phyloP scores from a whole-genome alignment of 176 grass and related monocot species.

The Stipa capillata region DNA sequence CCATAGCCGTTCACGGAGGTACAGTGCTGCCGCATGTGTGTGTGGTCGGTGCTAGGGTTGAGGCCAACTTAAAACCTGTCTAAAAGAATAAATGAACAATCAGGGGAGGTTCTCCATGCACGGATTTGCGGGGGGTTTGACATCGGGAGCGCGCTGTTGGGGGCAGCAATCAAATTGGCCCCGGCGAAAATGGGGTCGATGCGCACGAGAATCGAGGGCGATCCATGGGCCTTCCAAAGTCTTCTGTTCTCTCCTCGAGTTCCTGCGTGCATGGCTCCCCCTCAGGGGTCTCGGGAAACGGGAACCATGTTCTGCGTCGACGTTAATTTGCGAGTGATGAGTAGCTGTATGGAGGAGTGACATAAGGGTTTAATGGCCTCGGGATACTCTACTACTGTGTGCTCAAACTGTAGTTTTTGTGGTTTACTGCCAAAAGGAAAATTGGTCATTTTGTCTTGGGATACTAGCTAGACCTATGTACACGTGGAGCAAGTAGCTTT shows the following conservation, averaged over 20 bases:
- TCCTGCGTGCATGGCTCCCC: conserved; percentile 10
- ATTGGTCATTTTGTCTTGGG: not conserved
- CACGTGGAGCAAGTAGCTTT: too few relatives aligned
- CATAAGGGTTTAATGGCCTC: not conserved
- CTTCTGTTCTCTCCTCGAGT: conserved; percentile 39
- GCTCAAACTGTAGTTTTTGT: not conserved
- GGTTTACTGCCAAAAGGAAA: not conserved
- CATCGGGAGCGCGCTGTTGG: too few relatives aligned
- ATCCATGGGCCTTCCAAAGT: conserved; percentile 8
- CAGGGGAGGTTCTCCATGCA: not conserved
- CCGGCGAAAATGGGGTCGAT: conserved; percentile 35
- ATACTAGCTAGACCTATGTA: too few relatives aligned
- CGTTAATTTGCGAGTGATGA: too few relatives aligned
- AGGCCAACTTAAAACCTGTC: not conserved
- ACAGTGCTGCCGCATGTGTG: too few relatives aligned
- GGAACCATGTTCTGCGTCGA: not conserved
- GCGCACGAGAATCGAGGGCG: conserved; percentile 5
- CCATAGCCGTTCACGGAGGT: too few relatives aligned
- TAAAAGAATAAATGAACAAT: not conserved
- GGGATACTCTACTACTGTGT: conserved; percentile 10
- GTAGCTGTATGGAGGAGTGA: conserved; percentile 7
- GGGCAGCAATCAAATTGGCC: too few relatives aligned
- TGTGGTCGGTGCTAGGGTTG: not conserved
- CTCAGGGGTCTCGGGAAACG: conserved; percentile 20
- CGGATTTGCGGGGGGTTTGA: conserved; percentile 7